Base-by-base conservation (phyloP, 2,329 filamentous ascomycete species). In the Coleophoma cylindrospora region DNA sequence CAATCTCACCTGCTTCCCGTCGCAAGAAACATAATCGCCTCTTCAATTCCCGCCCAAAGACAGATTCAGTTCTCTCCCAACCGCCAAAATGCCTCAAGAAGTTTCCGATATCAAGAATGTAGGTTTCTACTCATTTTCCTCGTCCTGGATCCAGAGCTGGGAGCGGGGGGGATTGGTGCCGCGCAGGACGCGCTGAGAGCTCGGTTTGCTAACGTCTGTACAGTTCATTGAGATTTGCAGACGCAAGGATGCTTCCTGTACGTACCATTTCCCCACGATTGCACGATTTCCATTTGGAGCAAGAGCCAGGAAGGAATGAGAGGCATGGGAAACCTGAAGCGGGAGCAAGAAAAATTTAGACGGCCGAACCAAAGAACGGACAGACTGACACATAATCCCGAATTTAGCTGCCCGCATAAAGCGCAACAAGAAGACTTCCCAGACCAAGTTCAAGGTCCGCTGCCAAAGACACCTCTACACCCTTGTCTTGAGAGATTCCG, bases 361-460 rank as follows among this genome's bases (percentile, higher is more conserved):
- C 17, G 19, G 34, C 15, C 17, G 27, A 34, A 38, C 17, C 38
- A 17, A n/a, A 36, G 48, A 49, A 46, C 14, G 12, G 40, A 47
- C 27, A 27, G 50, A 51, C 52, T 62, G 53, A 61, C 32, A 14
- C 48, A 58, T 4, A 9, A 4, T 17, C 7, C 15, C 12, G 13
- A 7, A n/a, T 38, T n/a, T 66, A 92, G 88, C 88, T 76, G 88
- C 88, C 70, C 86, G 88, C 74, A 90, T 92, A 82, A 92, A 97
- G 91, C 94, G 95, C 84, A 95, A 86, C 85, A 87, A 85, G 76
- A 86, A 87, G 79, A 79, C 80, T 70, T 83, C 86, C 73, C 86
- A 92, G 82, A 91, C 94, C 86, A 99, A 99, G 88, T 97, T 99
- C 91, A 99, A 99, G 90, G 92, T 99, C 83, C 90, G 94, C 76